Conservation (phyloP, 2,329 filamentous ascomycete species). For the Aureobasidium sp. region DNA sequence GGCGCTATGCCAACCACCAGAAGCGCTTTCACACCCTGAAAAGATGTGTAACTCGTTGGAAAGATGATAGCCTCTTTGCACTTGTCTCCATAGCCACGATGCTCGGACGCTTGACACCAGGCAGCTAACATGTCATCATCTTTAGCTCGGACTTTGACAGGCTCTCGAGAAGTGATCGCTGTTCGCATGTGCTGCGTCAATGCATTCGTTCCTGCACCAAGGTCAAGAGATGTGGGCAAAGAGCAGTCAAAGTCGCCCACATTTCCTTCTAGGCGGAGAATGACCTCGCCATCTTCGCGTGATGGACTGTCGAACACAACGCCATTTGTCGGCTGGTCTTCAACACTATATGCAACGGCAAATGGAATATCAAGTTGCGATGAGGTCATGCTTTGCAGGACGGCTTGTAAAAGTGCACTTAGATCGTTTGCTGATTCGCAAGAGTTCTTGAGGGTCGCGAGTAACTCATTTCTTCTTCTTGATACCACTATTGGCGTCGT, state of each 20-base stretch:
- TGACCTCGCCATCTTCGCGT: not conserved
- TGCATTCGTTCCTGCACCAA: not conserved
- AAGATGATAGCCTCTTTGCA: not conserved
- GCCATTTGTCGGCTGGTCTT: not conserved
- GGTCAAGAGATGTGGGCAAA: not conserved
- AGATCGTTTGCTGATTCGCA: not conserved
- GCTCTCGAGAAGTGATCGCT: not conserved
- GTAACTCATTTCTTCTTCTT: not conserved
- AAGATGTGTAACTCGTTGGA: not conserved
- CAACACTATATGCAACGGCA: not conserved
- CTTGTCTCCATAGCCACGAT: not conserved
- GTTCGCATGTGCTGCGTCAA: not conserved
- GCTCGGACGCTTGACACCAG: not conserved
- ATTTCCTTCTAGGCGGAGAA: not conserved
- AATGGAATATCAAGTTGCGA: not conserved
- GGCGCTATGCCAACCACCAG: conserved; percentile 12
- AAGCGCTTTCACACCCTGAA: not conserved
- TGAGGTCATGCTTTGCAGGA: not conserved
- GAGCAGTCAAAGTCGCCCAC: not conserved
- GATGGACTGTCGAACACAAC: not conserved
- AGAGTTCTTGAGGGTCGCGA: not conserved
- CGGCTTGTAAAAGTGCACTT: not conserved
- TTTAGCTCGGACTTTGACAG: not conserved
- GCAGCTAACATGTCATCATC: not conserved
- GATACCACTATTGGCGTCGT: not conserved